Base-by-base conservation (phyloP, 2,329 filamentous ascomycete species). In the Trichoderma oligosporum region DNA sequence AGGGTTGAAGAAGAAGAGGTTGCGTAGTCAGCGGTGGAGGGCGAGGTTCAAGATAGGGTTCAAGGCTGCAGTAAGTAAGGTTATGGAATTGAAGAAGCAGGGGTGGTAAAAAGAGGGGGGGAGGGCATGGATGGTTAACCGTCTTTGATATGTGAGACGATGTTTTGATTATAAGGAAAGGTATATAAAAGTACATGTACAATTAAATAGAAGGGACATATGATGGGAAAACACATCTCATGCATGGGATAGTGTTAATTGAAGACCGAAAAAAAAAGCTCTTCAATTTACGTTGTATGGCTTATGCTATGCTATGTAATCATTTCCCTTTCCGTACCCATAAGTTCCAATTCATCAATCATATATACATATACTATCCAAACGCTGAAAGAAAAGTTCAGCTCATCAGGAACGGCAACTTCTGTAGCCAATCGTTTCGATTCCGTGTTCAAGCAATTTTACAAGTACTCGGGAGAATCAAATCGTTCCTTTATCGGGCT, bases 1-100 rank as follows among this genome's bases (percentile, higher is more conserved):
- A 0, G 90, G 89, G 2, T 66, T 90, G 66, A 91, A 88, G 81
- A 80, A 86, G 72, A 95, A 94, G 83, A 81, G 89, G 66, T 72
- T 91, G 64, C 77, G 76, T 70, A 85, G 82, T 59, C 77, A 86
- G 76, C 78, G 89, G 60, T 91, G 88, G 86, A 79, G 82, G 69
- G 74, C 64, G 61, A 81, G 83, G 59, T 94, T 93, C 73, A 85
- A 82, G 77, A 70, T 71, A 29, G 86, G 85, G 4, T 92, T 94
- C 73, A 79, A 76, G 70, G 79, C 80, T 4, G 82, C 84, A 9
- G 81, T 89, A 7, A 69, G 66, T 38, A 78, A 88, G 63, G 88
- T 91, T 5, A 76, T 81, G 67, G 81, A 88, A 69, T 77, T 95
- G 74, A 87, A 82, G 64, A 82, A 77, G 68, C 89, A 94, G 73